phyloP scores from a whole-genome alignment of 192 early-diverging fungal species.

The Gonapodya sp. region DNA sequence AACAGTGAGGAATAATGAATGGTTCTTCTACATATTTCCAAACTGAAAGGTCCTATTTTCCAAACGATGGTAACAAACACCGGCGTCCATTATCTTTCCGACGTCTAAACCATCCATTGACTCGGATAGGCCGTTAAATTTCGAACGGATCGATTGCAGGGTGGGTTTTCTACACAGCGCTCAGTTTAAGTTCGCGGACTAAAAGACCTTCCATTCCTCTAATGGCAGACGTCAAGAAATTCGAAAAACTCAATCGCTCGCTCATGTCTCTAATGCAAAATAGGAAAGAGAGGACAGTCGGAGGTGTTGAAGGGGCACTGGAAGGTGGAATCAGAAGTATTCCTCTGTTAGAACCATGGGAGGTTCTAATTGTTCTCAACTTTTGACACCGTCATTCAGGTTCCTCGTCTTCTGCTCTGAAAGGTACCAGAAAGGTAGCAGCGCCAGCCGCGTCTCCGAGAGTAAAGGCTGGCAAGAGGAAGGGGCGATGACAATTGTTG shows the following conservation, averaged over 20 bases:
- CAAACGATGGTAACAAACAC: too few relatives aligned
- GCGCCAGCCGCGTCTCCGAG: too few relatives aligned
- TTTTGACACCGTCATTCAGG: too few relatives aligned
- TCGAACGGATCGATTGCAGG: constrained; percentile 51
- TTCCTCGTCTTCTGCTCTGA: too few relatives aligned
- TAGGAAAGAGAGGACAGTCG: constrained; percentile 14
- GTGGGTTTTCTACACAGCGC: neutral
- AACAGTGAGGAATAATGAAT: constrained; percentile 35
- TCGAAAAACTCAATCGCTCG: constrained; percentile 52
- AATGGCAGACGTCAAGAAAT: constrained; percentile 52
- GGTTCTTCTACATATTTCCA: constrained; percentile 6
- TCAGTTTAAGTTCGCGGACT: neutral
- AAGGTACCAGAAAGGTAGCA: too few relatives aligned
- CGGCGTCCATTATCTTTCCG: too few relatives aligned
- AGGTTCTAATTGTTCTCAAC: too few relatives aligned
- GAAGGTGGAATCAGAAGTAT: neutral
- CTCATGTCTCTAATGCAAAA: constrained; percentile 67
- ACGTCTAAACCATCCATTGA: neutral
- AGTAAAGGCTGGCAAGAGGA: too few relatives aligned
- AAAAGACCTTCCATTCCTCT: too few relatives aligned
- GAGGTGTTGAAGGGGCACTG: neutral
- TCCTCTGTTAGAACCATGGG: too few relatives aligned
- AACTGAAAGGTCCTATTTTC: too few relatives aligned
- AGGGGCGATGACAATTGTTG: too few relatives aligned
- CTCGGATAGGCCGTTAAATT: constrained; percentile 45